Conservation (phyloP, 306 rosid species). For the Citrullus mucosospermus region DNA sequence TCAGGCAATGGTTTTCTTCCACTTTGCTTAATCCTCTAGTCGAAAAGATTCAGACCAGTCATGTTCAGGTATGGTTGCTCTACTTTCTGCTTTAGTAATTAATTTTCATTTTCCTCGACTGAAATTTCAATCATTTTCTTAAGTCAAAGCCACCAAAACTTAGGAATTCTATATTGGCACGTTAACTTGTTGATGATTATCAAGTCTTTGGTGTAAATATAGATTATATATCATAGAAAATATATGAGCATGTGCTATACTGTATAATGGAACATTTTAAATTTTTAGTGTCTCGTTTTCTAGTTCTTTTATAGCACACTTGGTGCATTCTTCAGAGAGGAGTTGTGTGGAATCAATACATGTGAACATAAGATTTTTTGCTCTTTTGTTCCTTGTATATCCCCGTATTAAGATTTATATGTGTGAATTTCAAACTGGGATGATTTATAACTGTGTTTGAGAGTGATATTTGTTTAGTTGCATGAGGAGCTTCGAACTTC, state of each 20-base stretch:
- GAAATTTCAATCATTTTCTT: not conserved
- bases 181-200: not conserved
- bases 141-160: not conserved
- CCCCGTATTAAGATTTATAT: not conserved
- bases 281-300: not conserved
- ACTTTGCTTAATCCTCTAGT: conserved; percentile 67
- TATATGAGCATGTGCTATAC: not conserved
- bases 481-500: not conserved
- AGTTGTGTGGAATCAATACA: not conserved
- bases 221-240: not conserved
- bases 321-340: not conserved
- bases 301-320: not conserved
- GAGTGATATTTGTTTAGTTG: not conserved
- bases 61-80: conserved; percentile 48
- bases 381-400: not conserved
- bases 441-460: not conserved
- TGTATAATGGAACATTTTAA: not conserved
- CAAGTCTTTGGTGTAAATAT: not conserved
- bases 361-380: not conserved
- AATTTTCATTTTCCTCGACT: not conserved
- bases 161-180: not conserved
- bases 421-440: not conserved
- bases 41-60: conserved; percentile 70
- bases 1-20: conserved; percentile 85
- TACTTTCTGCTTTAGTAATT: not conserved